phyloP scores from a whole-genome alignment of 2,329 filamentous ascomycete species.

The Stachybotrys elegans region DNA sequence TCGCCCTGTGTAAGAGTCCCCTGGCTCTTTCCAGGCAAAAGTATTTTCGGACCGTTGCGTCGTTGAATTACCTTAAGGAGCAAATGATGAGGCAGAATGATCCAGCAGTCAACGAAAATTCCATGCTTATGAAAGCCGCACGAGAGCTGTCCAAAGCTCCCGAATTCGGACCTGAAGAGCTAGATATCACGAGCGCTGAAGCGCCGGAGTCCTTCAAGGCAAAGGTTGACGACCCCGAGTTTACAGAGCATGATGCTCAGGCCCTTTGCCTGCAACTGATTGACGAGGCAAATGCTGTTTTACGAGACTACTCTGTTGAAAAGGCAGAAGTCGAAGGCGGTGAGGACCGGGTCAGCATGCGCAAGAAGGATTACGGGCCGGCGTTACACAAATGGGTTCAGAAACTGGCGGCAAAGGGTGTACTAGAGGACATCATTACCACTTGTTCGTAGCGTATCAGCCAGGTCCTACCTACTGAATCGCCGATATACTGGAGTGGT shows the following conservation, averaged over 20 bases:
- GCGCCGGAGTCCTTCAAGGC: constrained; percentile 12
- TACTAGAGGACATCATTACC: constrained; percentile 41
- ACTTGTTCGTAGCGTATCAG: constrained; percentile 12
- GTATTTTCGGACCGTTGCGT: constrained; percentile 38
- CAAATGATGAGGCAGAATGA: constrained; percentile 20
- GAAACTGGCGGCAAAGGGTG: constrained; percentile 61
- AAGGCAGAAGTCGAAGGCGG: constrained; percentile 39
- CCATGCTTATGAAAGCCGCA: too few species aligned
- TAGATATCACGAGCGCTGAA: constrained; percentile 16
- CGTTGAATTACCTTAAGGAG: constrained; percentile 30
- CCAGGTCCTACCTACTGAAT: too few species aligned
- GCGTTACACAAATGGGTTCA: constrained; percentile 65
- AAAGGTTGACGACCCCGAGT: constrained; percentile 7
- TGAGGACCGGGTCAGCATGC: constrained; percentile 45
- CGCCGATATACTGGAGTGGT: too few species aligned
- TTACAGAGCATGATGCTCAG: constrained; percentile 21
- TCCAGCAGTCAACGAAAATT: constrained; percentile 15
- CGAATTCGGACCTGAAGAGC: constrained; percentile 22
- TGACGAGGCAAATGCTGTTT: constrained; percentile 34
- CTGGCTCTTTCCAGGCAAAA: constrained; percentile 42
- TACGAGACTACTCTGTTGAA: constrained; percentile 45
- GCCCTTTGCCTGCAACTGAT: constrained; percentile 33
- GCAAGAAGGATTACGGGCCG: constrained; percentile 64
- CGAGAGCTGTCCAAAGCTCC: constrained; percentile 18
- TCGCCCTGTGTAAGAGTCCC: constrained; percentile 68